Conservation (phyloP, 2,329 filamentous ascomycete species). For the Coniochaeta pulveracea region DNA sequence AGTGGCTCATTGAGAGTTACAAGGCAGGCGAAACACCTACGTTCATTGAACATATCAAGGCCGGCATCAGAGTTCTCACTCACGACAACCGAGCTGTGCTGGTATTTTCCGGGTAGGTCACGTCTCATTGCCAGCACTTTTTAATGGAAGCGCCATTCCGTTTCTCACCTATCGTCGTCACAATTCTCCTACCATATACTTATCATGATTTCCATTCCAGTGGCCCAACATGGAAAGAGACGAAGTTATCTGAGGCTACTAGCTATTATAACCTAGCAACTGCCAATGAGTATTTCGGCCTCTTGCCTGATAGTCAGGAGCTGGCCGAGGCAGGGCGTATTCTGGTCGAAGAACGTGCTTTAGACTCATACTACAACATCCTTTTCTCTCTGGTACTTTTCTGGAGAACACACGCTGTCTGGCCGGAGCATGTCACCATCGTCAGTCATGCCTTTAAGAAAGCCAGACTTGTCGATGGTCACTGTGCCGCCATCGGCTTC, state of each 20-base stretch:
- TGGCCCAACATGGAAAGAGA: slow-evolving; percentile 50
- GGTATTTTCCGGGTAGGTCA: slow-evolving; percentile 60
- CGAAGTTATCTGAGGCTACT: slow-evolving; percentile 44
- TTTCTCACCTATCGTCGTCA: neutral
- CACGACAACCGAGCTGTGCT: slow-evolving; percentile 39
- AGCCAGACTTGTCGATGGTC: slow-evolving; percentile 47
- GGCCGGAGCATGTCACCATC: slow-evolving; percentile 49
- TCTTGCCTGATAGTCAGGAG: slow-evolving; percentile 15
- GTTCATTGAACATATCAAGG: slow-evolving; percentile 64
- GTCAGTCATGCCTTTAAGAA: slow-evolving; percentile 63
- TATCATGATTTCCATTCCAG: slow-evolving; percentile 22
- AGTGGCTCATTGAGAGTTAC: slow-evolving; percentile 68
- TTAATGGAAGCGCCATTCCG: too few species aligned
- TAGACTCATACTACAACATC: slow-evolving; percentile 81
- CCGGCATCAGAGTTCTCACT: slow-evolving; percentile 44
- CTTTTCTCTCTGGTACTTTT: slow-evolving; percentile 57
- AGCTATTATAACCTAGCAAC: slow-evolving; percentile 48
- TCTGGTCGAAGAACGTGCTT: slow-evolving; percentile 56
- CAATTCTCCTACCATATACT: neutral
- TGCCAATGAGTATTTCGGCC: slow-evolving; percentile 32
- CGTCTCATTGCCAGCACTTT: too few species aligned
- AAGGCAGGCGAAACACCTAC: slow-evolving; percentile 69
- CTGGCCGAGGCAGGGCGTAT: slow-evolving; percentile 25
- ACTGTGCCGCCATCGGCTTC: slow-evolving; percentile 52
- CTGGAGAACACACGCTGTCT: slow-evolving; percentile 37